These are phyloP conservation scores for Pestalotiopsis sp. DNA, from an alignment of 2,329 filamentous ascomycete genomes.

Conservation along the genomic window DNA sequence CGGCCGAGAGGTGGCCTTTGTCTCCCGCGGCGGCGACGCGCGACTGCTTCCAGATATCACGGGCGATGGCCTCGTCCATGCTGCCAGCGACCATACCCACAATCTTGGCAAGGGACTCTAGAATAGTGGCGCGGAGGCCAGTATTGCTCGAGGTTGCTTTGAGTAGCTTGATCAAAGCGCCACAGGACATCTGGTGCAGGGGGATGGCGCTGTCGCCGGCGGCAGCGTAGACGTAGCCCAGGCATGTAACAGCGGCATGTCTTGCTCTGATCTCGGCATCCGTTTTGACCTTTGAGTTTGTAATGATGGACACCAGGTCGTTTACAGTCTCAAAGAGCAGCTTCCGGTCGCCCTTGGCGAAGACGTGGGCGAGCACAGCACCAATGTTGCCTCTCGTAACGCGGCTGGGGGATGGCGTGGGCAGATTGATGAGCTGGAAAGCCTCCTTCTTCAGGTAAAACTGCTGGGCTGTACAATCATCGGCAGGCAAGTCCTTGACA, in stretches of 20 bases:
- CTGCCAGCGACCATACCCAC: constrained; percentile 72
- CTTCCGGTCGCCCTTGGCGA: constrained; percentile 84
- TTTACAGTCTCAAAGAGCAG: constrained; percentile 93
- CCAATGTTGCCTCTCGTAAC: constrained; percentile 89
- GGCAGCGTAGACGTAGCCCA: constrained; percentile 87
- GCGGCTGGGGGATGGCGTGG: constrained; percentile 78
- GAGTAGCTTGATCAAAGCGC: constrained; percentile 72
- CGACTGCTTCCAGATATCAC: constrained; percentile 91
- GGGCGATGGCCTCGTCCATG: constrained; percentile 80
- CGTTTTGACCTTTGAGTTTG: constrained; percentile 68
- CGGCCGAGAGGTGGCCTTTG: constrained; percentile 79
- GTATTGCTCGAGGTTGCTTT: constrained; percentile 80
- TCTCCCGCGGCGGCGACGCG: constrained; percentile 75
- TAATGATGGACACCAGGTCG: constrained; percentile 74
- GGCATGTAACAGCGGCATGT: constrained; percentile 82
- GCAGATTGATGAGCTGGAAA: constrained; percentile 85
- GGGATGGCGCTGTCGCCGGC: constrained; percentile 92
- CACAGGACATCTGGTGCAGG: constrained; percentile 73
- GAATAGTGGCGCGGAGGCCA: constrained; percentile 77
- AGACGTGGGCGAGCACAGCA: constrained; percentile 78
- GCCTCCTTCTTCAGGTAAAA: constrained; percentile 91
- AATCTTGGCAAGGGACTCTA: constrained; percentile 74
- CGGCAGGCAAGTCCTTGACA: constrained; percentile 70
- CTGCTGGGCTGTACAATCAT: constrained; percentile 86
- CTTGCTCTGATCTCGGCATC: constrained; percentile 78